Evolutionary conservation across 345 rosid species (phyloP).

Genomic region (Eucalyptus marginata): DNA sequence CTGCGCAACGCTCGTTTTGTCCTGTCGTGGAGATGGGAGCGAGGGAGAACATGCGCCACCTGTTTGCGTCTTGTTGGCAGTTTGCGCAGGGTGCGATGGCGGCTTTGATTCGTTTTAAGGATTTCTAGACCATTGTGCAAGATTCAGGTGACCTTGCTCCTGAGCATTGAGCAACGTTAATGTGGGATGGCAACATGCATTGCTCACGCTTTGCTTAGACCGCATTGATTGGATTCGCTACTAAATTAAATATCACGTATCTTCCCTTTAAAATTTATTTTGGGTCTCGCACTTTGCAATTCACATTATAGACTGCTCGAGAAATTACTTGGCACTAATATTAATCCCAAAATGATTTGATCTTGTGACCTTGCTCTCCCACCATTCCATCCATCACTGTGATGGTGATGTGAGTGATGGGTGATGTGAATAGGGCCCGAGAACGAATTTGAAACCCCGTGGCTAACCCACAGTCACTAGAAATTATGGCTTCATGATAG

Average conservation of each 20-base stretch:
- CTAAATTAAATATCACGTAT: not conserved
- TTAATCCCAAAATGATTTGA: rapidly evolving
- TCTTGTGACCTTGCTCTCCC: not conserved
- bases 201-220: rapidly evolving
- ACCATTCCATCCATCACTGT: rapidly evolving
- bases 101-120: not conserved
- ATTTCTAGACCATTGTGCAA: not conserved
- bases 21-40: not conserved
- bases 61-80: not conserved
- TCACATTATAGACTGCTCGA: rapidly evolving
- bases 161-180: not conserved
- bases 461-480: rapidly evolving
- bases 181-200: not conserved
- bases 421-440: not conserved
- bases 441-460: rapidly evolving
- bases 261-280: not conserved
- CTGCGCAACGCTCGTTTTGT: not conserved
- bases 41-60: not conserved
- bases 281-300: rapidly evolving
- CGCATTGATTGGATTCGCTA: not conserved
- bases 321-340: rapidly evolving
- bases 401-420: rapidly evolving
- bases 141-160: not conserved
- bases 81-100: not conserved
- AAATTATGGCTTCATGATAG: not conserved